These are phyloP conservation scores for Trypanosoma scelopori DNA, from an alignment of 208 protist species.

Conservation along the genomic window DNA sequence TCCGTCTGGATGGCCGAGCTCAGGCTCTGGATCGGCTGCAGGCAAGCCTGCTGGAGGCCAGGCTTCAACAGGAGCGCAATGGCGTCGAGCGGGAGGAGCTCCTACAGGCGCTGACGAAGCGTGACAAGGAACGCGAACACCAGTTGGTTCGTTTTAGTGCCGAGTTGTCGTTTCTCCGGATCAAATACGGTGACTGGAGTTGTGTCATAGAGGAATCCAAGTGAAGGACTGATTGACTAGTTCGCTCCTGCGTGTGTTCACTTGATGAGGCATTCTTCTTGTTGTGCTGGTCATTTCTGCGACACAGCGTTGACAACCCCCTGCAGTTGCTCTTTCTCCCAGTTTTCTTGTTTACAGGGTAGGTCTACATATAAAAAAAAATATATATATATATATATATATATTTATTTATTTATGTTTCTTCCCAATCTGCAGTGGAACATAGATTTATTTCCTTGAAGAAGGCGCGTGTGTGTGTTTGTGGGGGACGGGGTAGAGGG, in stretches of 20 bases:
- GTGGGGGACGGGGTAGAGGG: background rate
- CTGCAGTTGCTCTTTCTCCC: background rate
- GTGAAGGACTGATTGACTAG: background rate
- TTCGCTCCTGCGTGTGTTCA: too few species aligned
- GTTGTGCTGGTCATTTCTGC: background rate
- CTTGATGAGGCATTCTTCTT: background rate
- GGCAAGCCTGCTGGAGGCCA: background rate
- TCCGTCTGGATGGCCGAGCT: background rate
- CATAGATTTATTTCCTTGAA: too few species aligned
- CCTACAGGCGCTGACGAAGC: background rate
- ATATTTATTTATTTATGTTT: too few species aligned
- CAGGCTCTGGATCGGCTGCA: background rate
- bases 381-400: too few species aligned
- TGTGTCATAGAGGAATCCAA: background rate
- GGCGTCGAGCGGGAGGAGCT: constrained; percentile 4
- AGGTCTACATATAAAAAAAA: too few species aligned
- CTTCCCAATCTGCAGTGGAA: too few species aligned
- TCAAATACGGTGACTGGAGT: constrained; percentile 24
- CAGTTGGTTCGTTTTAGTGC: constrained; percentile 14
- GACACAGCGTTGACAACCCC: background rate
- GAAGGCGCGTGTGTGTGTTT: too few species aligned
- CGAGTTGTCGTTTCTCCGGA: constrained; percentile 13
- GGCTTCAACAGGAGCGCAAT: background rate
- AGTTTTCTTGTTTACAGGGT: too few species aligned
- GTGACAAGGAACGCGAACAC: constrained; percentile 8